phyloP scores from a whole-genome alignment of 2,329 filamentous ascomycete species.

The Botrytis medusae region DNA sequence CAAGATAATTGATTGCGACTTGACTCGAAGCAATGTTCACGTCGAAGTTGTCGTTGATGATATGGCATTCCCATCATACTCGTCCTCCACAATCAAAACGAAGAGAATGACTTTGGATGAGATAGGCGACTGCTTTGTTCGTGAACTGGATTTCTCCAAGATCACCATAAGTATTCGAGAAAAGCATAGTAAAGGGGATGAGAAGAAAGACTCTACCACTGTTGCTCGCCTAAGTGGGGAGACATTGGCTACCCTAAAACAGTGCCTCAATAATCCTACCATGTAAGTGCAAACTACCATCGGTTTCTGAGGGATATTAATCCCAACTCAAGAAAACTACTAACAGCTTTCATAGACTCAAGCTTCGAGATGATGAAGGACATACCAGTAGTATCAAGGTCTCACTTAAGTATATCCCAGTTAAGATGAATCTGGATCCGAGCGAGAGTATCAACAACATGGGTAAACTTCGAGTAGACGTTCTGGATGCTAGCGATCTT shows the following conservation, averaged over 20 bases:
- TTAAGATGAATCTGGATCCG: slow-evolving; percentile 90
- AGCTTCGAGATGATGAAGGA: slow-evolving; percentile 76
- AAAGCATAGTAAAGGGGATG: slow-evolving; percentile 72
- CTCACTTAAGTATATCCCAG: slow-evolving; percentile 90
- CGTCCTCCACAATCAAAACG: slow-evolving; percentile 71
- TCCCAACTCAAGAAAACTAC: slow-evolving; percentile 13
- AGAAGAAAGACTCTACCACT: slow-evolving; percentile 68
- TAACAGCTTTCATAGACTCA: slow-evolving; percentile 86
- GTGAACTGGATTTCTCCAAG: slow-evolving; percentile 94
- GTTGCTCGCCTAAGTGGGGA: slow-evolving; percentile 81
- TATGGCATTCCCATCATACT: slow-evolving; percentile 86
- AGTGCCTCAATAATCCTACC: slow-evolving; percentile 56
- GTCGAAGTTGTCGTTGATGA: slow-evolving; percentile 93
- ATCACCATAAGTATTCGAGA: slow-evolving; percentile 85
- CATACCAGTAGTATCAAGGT: slow-evolving; percentile 78
- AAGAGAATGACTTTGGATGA: slow-evolving; percentile 78
- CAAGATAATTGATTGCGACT: slow-evolving; percentile 85
- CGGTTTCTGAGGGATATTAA: slow-evolving; percentile 49
- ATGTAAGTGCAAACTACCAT: slow-evolving; percentile 14
- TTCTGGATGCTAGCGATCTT: slow-evolving; percentile 83
- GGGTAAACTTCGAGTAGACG: slow-evolving; percentile 89
- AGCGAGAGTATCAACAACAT: slow-evolving; percentile 99
- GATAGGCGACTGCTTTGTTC: slow-evolving; percentile 92
- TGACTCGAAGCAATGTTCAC: slow-evolving; percentile 72
- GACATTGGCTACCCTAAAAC: slow-evolving; percentile 83